Conservation (phyloP, 176 grass and related monocot genomes). For the Oryza brachyantha region DNA sequence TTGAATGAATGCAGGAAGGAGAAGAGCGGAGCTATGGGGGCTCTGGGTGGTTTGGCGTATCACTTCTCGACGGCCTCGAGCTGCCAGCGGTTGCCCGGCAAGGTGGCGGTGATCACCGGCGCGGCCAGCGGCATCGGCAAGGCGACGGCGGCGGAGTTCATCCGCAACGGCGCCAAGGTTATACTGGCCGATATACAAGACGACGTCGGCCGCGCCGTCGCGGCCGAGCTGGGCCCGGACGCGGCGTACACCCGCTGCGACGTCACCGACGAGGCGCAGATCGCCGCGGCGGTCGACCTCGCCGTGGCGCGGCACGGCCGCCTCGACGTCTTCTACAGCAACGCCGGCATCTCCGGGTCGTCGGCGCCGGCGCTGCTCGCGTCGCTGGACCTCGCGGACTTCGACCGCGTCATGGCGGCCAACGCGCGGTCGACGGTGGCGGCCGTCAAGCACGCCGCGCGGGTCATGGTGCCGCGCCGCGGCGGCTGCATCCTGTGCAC, state of each 20-base stretch:
- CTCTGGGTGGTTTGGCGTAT: neutral
- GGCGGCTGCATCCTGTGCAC: slow-evolving; percentile 74
- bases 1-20: neutral
- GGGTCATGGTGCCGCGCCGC: slow-evolving; percentile 57
- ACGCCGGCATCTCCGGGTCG: slow-evolving; percentile 28
- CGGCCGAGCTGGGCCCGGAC: slow-evolving; percentile 33
- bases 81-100: slow-evolving; percentile 14
- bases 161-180: slow-evolving; percentile 33
- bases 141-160: slow-evolving; percentile 33
- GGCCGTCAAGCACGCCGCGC: slow-evolving; percentile 72
- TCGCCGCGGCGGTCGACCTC: slow-evolving; percentile 31
- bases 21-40: neutral
- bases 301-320: slow-evolving; percentile 33
- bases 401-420: slow-evolving; percentile 67
- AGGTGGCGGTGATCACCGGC: slow-evolving; percentile 36
- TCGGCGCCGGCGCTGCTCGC: slow-evolving; percentile 13
- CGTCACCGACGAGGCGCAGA: slow-evolving; percentile 38
- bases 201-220: slow-evolving; percentile 30
- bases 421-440: slow-evolving; percentile 59
- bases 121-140: slow-evolving; percentile 37
- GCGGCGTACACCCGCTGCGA: slow-evolving; percentile 37
- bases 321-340: slow-evolving; percentile 48
- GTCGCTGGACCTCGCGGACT: slow-evolving; percentile 56
- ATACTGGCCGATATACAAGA: slow-evolving; percentile 48
- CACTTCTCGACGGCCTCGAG: neutral